Base-by-base conservation (phyloP, 257 asterid genomes). In the Penstemon eatonii region DNA sequence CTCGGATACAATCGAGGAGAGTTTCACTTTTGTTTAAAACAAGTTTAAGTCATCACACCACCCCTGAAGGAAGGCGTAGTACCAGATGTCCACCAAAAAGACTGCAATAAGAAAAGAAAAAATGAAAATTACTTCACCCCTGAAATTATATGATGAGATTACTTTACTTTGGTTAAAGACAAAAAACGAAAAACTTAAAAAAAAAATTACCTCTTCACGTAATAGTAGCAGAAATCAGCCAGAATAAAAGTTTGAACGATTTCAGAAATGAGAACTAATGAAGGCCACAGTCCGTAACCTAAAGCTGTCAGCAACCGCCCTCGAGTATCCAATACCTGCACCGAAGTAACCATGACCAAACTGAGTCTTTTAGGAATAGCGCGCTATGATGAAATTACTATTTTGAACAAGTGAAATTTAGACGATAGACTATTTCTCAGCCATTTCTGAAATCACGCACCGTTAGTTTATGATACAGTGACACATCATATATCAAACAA, bases 241-340 rank as follows among this genome's bases (percentile, higher is more conserved):
- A 65, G 70, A 42, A 62, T 71, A 71, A 63, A 71, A 41, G 76
- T 71, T 15, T 71, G 76, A 59, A 71, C 25, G 38, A 71, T 46
- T 7, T 71, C 76, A 1, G 70, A 71, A 36, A 63, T 56, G 13
- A 71, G 68, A 25, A 71, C 76, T 57, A 71, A 50, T 7, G 50
- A 54, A 50, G 76, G 65, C 76, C 76, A 71, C 47, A 71, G 37
- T 54, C 76, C 76, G 53, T 71, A 37, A 7, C 70, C 76, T 38
- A 71, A 44, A 47, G 70, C 76, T 13, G 70, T 71, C 56, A 63
- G 55, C 60, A 71, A 63, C 7, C 63, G 68, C 13, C 75, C 75
- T 6, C 36, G 33, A 18, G 50, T 52, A 61, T 63, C 75, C 45
- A 71, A 6, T 10, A 71, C 55, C 75, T 71, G 18, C 51, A 44